Conservation (phyloP, 192 early-diverging fungal genomes). For the Chytriomyces hyalinus region DNA sequence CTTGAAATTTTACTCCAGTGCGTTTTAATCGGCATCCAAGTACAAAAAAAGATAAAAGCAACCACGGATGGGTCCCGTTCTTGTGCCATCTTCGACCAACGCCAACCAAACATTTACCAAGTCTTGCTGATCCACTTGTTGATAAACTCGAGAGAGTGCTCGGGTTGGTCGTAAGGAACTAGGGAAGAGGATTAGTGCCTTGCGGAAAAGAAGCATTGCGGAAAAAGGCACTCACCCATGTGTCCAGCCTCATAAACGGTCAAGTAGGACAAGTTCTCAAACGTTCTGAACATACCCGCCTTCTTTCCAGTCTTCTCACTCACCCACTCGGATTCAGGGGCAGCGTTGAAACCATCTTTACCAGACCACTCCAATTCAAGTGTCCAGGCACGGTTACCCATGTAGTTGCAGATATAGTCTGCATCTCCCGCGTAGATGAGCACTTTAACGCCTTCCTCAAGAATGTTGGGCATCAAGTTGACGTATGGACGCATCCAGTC, state of each 20-base stretch:
- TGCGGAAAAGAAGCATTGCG: neutral
- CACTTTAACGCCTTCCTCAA: conserved; percentile 80
- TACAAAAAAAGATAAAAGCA: no score
- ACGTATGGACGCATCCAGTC: conserved; percentile 90
- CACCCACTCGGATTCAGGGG: conserved; percentile 74
- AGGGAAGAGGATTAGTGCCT: neutral
- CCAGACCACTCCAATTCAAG: conserved; percentile 85
- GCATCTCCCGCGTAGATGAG: conserved; percentile 93
- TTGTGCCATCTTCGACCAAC: no score
- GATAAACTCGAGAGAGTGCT: conserved; percentile 81
- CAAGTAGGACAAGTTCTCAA: conserved; percentile 81
- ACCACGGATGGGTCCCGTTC: no score
- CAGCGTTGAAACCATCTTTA: conserved; percentile 68
- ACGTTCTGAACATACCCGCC: conserved; percentile 71
- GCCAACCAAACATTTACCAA: no score
- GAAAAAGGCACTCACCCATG: conserved; percentile 37
- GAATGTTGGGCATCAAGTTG: conserved; percentile 59
- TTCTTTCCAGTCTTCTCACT: conserved; percentile 60
- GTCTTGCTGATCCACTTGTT: conserved; percentile 72
- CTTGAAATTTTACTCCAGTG: no score
- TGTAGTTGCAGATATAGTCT: conserved; percentile 90
- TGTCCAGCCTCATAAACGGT: conserved; percentile 82
- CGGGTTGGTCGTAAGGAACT: conserved; percentile 92
- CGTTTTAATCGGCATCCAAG: no score
- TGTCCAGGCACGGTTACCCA: conserved; percentile 91